Base-by-base conservation (phyloP, 371 early-diverging fungal genomes). In the Amoeboaphelidium protococcarum region DNA sequence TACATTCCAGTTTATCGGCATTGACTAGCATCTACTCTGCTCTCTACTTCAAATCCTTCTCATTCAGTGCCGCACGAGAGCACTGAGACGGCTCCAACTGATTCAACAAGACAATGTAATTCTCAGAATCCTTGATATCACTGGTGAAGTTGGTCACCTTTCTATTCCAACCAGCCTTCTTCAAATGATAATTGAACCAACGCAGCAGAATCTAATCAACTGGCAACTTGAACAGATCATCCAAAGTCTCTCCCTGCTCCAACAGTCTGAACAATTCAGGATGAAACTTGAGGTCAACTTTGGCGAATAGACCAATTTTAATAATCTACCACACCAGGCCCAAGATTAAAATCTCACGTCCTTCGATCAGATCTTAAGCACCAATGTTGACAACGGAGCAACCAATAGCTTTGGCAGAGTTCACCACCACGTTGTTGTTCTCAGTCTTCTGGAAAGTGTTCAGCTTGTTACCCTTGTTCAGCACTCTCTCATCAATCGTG, bases 241-340 rank as follows among this genome's bases (percentile, higher is more conserved):
- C 88, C 26, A 94, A 63, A 19, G 78, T 77, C 65, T 94, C 95
- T 44, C 76, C 86, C 25, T 78, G 71, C 52, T 90, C 83, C 52
- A 92, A 61, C 47, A 94, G 67, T 31, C 94, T 78, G 58, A 88
- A 89, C 52, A 94, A 65, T 61, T 94, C 95, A 2, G 95, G 95
- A 59, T 92, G 94, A 41, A 80, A 71, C 61, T 85, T 80, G 58
- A 94, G 82, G 65, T 90, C 87, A 59, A 89, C 83, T 64, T 83
- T 86, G 58, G 83, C 80, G 49, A 80, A 68, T 20, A 52, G 43
- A 52, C 89, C 89, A 43, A 86, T 82, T 64, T 91, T 91, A 67
- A 92, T 88, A 53, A 92, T 90, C 51, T 92, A 92, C 94, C 94
- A 94, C 51, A 92, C 78, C 21, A 94, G 67, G 6, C 94, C 95